Percentiles rank a stretch among this genome's conserved stretches.
Evolutionary conservation across 495 filamentous ascomycete genomes (phyloP).

Genomic region (Glarea lozoyensis): DNA sequence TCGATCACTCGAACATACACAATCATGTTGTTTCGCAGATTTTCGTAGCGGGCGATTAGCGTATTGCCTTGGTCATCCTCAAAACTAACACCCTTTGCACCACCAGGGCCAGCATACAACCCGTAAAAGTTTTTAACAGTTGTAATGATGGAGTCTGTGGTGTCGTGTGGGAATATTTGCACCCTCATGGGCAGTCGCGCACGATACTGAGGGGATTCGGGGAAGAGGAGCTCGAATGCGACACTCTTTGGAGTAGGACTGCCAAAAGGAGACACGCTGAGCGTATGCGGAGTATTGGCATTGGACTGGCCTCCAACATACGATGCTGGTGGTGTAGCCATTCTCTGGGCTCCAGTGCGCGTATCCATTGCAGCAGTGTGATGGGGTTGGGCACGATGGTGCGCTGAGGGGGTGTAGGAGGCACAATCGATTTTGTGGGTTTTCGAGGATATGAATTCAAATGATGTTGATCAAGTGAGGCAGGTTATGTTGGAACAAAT

Average conservation of each 20-base stretch:
- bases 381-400: conserved; percentile 22
- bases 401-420: conserved; percentile 13
- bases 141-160: conserved; percentile 89
- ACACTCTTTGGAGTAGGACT: conserved; percentile 62
- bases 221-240: conserved; percentile 75
- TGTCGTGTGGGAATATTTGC: conserved; percentile 85
- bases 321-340: conserved; percentile 16
- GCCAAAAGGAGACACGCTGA: conserved; percentile 35
- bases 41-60: conserved; percentile 91
- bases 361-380: conserved; percentile 17
- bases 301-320: conserved; percentile 15
- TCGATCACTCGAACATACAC: conserved; percentile 86
- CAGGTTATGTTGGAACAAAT: conserved; percentile 1
- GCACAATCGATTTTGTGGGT: conserved; percentile 16
- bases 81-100: conserved; percentile 74
- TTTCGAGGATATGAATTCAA: conserved; percentile 6
- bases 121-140: conserved; percentile 98
- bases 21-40: conserved; percentile 79
- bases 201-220: conserved; percentile 59
- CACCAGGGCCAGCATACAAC: conserved; percentile 59
- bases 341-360: conserved; percentile 13
- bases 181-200: conserved; percentile 85
- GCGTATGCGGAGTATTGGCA: conserved; percentile 26
- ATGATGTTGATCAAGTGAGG: conserved; percentile 14
- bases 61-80: conserved; percentile 80